Conservation (phyloP, 495 filamentous ascomycete genomes). For the Platismatia glauca region DNA sequence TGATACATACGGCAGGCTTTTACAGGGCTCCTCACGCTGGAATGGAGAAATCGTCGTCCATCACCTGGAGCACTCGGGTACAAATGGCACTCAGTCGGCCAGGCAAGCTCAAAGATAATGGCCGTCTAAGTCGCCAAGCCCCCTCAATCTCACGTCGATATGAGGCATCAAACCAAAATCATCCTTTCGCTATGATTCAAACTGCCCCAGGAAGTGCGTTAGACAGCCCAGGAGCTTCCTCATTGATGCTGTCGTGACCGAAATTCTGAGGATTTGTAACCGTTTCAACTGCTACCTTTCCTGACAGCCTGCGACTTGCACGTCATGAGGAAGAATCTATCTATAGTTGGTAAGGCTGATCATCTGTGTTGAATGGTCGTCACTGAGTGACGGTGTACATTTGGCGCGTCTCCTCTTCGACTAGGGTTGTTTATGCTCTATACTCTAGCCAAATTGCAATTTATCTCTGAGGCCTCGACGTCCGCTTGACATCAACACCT, state of each 20-base stretch:
- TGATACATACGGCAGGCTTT: slow-evolving; percentile 1
- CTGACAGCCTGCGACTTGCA: not conserved
- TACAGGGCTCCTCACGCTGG: not conserved
- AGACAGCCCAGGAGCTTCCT: not conserved
- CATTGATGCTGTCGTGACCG: not conserved
- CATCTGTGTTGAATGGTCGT: not conserved
- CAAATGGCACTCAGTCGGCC: not conserved
- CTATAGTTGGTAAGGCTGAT: not conserved
- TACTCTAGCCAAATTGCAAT: not conserved
- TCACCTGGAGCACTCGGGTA: slow-evolving; percentile 5
- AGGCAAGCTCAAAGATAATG: not conserved
- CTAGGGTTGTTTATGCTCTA: not conserved
- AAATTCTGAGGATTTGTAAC: not conserved
- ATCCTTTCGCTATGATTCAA: not conserved
- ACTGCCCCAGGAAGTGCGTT: not conserved
- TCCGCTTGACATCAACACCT: not conserved
- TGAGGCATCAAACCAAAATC: not conserved
- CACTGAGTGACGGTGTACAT: not conserved
- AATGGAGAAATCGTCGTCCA: not conserved
- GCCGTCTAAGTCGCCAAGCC: not conserved
- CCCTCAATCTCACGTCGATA: not conserved
- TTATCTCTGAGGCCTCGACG: not conserved
- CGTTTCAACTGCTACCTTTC: not conserved
- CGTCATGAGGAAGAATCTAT: not conserved
- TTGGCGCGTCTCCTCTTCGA: not conserved